Evolutionary conservation across 2,329 filamentous ascomycete species (phyloP).

Genomic region (Lecanosticta acicola): DNA sequence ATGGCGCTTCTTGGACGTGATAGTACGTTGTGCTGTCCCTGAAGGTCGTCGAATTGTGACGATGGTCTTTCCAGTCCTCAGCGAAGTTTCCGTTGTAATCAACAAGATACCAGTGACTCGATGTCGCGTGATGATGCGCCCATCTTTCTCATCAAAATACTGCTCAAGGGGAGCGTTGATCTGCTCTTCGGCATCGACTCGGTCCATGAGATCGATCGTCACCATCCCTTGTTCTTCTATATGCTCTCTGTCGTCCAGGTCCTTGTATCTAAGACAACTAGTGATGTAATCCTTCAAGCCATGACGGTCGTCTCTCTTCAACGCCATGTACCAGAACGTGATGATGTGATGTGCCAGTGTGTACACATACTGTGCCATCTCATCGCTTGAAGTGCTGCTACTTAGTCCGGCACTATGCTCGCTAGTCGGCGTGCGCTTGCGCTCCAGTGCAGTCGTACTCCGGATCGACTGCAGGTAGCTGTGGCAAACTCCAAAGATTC

Average conservation of each 20-base stretch:
- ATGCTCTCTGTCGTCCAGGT: constrained; percentile 65
- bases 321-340: constrained; percentile 89
- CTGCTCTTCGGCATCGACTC: constrained; percentile 49
- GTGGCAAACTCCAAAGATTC: constrained; percentile 92
- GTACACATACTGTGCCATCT: constrained; percentile 65
- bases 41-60: constrained; percentile 30
- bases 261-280: constrained; percentile 71
- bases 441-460: constrained; percentile 34
- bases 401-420: constrained; percentile 24
- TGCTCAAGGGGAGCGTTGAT: constrained; percentile 54
- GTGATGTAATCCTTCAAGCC: constrained; percentile 87
- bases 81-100: constrained; percentile 67
- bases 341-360: constrained; percentile 92
- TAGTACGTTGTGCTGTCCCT: constrained; percentile 23
- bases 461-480: constrained; percentile 86
- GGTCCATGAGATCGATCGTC: constrained; percentile 69
- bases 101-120: constrained; percentile 72
- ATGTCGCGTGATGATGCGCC: constrained; percentile 59
- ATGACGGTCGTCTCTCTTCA: constrained; percentile 77
- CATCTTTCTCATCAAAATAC: constrained; percentile 61
- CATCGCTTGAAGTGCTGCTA: constrained; percentile 26
- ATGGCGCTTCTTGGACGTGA: constrained; percentile 15
- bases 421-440: constrained; percentile 23
- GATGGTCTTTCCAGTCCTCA: constrained; percentile 28
- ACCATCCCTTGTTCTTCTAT: constrained; percentile 91